Percentiles rank a stretch among this genome's conserved stretches.
Conservation (phyloP, 192 early-diverging fungal genomes). For the Backusella psychrophila region DNA sequence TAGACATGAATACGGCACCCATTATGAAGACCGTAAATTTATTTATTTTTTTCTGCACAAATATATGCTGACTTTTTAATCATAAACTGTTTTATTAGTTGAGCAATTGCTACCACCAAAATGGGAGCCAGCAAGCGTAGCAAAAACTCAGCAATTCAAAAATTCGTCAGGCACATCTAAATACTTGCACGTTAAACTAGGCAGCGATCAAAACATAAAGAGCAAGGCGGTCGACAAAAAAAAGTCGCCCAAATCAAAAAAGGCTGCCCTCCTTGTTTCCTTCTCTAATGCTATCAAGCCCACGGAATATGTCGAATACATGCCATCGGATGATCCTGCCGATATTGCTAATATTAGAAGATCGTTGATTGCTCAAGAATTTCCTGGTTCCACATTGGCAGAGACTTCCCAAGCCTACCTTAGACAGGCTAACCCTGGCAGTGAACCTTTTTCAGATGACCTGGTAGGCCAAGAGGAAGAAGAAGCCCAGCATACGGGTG, state of each 20-base stretch:
- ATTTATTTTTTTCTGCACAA: not conserved
- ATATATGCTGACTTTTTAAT: not conserved
- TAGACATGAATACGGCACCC: constrained; percentile 58
- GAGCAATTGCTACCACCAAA: constrained; percentile 21
- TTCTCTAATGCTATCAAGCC: constrained; percentile 16
- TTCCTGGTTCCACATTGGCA: constrained; percentile 12
- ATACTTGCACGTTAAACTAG: not conserved
- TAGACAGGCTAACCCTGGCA: not conserved
- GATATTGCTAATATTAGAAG: constrained; percentile 24
- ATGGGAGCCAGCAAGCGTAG: constrained; percentile 22
- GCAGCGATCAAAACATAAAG: not conserved
- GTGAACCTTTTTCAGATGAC: not conserved
- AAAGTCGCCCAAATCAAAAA: not conserved
- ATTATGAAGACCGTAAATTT: constrained; percentile 48
- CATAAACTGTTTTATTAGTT: constrained; percentile 11
- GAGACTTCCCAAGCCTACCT: not conserved
- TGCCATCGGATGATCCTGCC: constrained; percentile 21
- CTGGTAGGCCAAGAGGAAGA: not conserved
- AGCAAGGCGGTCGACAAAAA: not conserved
- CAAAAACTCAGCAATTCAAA: not conserved
- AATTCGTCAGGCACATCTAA: not conserved
- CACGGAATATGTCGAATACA: not conserved
- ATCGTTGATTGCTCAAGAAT: constrained; percentile 8
- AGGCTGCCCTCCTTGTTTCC: constrained; percentile 12
- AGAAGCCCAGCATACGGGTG: not conserved